Evolutionary conservation across 108 stramenopile genomes (phyloP), one percentile per base, ranked within the genome.

Genomic region (Cyclotella atomus): DNA sequence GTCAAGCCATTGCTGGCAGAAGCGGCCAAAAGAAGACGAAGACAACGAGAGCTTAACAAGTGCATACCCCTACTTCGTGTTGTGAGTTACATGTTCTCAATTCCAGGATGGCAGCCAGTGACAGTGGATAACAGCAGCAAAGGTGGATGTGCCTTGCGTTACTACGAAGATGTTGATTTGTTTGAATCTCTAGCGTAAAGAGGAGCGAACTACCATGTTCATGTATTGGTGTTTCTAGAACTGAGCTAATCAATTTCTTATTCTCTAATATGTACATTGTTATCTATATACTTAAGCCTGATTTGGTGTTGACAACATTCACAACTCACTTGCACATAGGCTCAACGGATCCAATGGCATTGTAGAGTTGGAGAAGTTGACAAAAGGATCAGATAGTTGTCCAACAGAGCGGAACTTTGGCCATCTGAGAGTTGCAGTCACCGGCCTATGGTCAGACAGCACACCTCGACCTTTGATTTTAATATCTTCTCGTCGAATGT

Each of bases 1-100:
- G 56, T 94, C 0, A 75, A 79, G 49, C 88, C 86, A 0, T 46
- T 88, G 36, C 69, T 96, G 75, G 20, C 56, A 34, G 70, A 88
- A 20, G 59, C 79, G 25, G 53, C 88, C 20, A 62, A 80, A 44
- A 72, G 83, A 30, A 70, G 79, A 45, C 55, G 64, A 17, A 44
- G 60, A 24, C 77, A 85, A 38, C 44, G 43, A 19, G 21, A 68
- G 23, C 23, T 44, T 9, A 16, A 24, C 9, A 21, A 41, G n/a
- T 34, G 24, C 52, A 54, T 44, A 62, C 67, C 77, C 49, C 56
- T 60, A 29, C 79, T 92, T 64, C 75, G 85, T 20, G 69, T 94
- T 38, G 83, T 89, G 10, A 84, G 77, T 28, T 94, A 89, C 72
- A 91, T 91, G 90, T 94, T 94, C 75, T 59, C 79, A 10, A 83